Evolutionary conservation across 139 green algal genomes (phyloP).

Genomic region (Tetratostichococcus sp.): DNA sequence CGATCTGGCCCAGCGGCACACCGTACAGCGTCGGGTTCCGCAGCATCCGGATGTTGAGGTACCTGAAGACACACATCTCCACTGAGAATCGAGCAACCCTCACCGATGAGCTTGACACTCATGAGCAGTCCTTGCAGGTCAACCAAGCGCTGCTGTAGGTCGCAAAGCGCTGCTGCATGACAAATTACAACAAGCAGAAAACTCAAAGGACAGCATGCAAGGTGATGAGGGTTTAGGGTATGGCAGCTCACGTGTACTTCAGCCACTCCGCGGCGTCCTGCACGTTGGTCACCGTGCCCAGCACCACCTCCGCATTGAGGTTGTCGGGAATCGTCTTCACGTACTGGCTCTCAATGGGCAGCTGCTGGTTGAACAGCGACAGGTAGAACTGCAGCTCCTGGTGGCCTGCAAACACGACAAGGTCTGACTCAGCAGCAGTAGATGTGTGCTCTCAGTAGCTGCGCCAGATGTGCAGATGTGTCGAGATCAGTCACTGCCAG

Average conservation of each 20-base stretch:
- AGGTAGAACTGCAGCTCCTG: constrained; percentile 98
- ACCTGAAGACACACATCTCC: constrained; percentile 38
- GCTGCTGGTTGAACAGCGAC: constrained; percentile 95
- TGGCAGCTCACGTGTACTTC: constrained; percentile 65
- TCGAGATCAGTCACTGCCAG: too few relatives aligned
- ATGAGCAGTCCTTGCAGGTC: too few relatives aligned
- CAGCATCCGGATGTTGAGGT: constrained; percentile 97
- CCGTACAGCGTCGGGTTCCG: constrained; percentile 85
- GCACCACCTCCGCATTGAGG: constrained; percentile 96
- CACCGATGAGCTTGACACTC: too few relatives aligned
- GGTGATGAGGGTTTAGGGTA: too few relatives aligned
- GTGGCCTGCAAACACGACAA: constrained; percentile 39
- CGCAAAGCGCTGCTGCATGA: too few relatives aligned
- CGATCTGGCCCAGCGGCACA: constrained; percentile 68
- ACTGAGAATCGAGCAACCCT: too few relatives aligned
- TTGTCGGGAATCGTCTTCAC: constrained; percentile 82
- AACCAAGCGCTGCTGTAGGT: too few relatives aligned
- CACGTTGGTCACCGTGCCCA: constrained; percentile 83
- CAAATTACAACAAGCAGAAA: too few relatives aligned
- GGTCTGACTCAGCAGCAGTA: not conserved
- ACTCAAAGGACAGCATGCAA: too few relatives aligned
- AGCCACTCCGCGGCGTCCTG: constrained; percentile 83
- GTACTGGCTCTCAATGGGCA: constrained; percentile 96
- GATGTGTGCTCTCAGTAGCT: not conserved
- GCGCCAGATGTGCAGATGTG: too few relatives aligned